Evolutionary conservation across 2,329 filamentous ascomycete genomes (phyloP).

Genomic region (Calcarisporium arbuscula): DNA sequence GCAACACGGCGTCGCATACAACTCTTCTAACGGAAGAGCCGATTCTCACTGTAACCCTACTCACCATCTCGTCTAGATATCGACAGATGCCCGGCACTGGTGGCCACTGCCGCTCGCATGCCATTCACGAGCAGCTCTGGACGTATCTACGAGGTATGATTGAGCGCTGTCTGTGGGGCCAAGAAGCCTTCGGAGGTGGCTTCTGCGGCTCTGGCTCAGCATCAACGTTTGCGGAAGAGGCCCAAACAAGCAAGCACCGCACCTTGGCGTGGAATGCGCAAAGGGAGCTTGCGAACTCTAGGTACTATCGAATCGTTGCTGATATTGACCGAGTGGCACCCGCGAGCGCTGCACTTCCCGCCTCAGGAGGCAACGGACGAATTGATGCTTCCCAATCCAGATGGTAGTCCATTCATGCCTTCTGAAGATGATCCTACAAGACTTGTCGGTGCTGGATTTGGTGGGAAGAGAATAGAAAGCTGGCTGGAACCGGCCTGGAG

Average conservation of each 20-base stretch:
- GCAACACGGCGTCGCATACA: constrained; percentile 70
- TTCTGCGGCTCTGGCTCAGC: constrained; percentile 66
- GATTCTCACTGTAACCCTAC: constrained; percentile 82
- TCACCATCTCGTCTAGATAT: constrained; percentile 88
- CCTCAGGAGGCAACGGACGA: constrained; percentile 70
- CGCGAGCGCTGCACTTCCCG: constrained; percentile 88
- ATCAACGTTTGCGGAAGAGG: constrained; percentile 39
- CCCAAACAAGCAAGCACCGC: constrained; percentile 62
- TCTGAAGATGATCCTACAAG: constrained; percentile 25
- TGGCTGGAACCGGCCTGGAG: constrained; percentile 97
- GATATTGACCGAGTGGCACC: constrained; percentile 96
- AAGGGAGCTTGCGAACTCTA: constrained; percentile 77
- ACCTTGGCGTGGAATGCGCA: constrained; percentile 62
- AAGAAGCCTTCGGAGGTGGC: constrained; percentile 88
- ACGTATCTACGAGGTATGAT: constrained; percentile 92
- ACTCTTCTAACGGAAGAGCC: constrained; percentile 85
- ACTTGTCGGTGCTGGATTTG: constrained; percentile 50
- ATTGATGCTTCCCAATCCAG: constrained; percentile 56
- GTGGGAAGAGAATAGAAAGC: constrained; percentile 81
- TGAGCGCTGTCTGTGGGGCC: constrained; percentile 88
- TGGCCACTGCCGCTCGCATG: constrained; percentile 74
- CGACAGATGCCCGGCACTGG: constrained; percentile 73
- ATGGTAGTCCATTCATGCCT: constrained; percentile 38
- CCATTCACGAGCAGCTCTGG: constrained; percentile 95
- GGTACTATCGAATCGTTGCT: constrained; percentile 93